A percentile compares a stretch with the other conserved stretches of the same genome.
Conservation (phyloP, 352 stramenopile species). For the Blastocystis sp. region DNA sequence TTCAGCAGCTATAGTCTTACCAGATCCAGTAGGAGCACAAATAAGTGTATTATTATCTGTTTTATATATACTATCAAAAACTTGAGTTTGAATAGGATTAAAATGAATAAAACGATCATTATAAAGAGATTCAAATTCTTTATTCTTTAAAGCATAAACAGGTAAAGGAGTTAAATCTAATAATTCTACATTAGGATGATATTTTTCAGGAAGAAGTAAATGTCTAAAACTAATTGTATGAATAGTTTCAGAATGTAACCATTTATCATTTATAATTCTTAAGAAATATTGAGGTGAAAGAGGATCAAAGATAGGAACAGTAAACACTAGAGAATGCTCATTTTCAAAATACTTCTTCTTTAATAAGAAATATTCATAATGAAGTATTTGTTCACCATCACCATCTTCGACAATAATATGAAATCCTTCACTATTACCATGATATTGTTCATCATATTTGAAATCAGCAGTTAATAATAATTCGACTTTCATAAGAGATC, state of each 20-base stretch:
- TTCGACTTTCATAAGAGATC: constrained; percentile 80
- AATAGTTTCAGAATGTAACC: constrained; percentile 81
- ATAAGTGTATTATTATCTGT: constrained; percentile 78
- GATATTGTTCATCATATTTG: constrained; percentile 72
- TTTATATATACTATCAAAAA: constrained; percentile 78
- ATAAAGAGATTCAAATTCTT: background rate
- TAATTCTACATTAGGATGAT: constrained; percentile 79
- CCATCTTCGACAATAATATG: constrained; percentile 94
- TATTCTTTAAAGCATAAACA: constrained; percentile 48
- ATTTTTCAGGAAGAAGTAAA: constrained; percentile 93
- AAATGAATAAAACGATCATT: constrained; percentile 63
- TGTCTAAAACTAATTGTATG: constrained; percentile 91
- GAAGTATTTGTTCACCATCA: constrained; percentile 86
- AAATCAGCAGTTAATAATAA: constrained; percentile 85
- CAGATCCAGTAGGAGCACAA: constrained; percentile 73
- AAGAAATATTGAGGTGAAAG: constrained; percentile 93
- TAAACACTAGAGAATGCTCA: constrained; percentile 68
- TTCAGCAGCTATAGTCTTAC: constrained; percentile 75
- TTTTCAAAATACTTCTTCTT: constrained; percentile 60
- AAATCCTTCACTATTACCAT: constrained; percentile 83
- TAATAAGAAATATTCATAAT: constrained; percentile 86
- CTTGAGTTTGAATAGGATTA: constrained; percentile 96
- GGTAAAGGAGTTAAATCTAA: constrained; percentile 85
- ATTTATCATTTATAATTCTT: constrained; percentile 84
- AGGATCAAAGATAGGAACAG: constrained; percentile 85